Evolutionary conservation across 306 rosid species (phyloP), one percentile per base, ranked within the genome.

Genomic region (Gleditsia sinensis): DNA sequence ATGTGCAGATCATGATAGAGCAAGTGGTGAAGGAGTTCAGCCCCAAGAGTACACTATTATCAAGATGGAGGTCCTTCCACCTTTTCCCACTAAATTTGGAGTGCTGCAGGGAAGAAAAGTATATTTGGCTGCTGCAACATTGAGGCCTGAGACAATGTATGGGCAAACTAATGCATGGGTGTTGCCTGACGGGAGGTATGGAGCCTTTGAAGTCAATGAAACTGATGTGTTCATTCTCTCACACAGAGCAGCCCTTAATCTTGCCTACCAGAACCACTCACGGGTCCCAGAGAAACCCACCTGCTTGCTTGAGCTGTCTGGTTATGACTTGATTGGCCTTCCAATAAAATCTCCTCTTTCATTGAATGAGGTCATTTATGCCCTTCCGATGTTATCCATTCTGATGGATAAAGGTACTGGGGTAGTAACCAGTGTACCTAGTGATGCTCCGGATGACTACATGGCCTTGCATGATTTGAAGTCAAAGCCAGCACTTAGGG

Each of bases 121-220:
- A 66, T 94, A 80, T 72, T 80, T 94, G 56, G 98, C 89, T 6
- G 97, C 98, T 58, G 97, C 97, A 7, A 94, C 98, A 0, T 79
- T 94, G 83, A 85, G 98, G 63, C 98, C 98, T 0, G 98, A 91
- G 92, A 94, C 98, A 2, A 91, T 94, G 98, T 94, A 94, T 57
- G 98, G 98, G 13, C 98, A 94, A 81, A 94, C 98, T 34, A 91
- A 94, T 85, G 96, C 96, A 21, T 94, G 98, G 98, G 97, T 91
- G 37, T 81, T 91, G 50, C 98, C 98, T 36, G 98, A 91, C 3
- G 98, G 98, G 33, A 84, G 86, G 37, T 94, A 94, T 67, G 98
- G 98, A 33, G 98, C 97, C 5, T 94, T 81, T 59, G 98, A 94
- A 77, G 81, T 94, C 43, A 91, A 85, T 45, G 94, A 91, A 34